Evolutionary conservation across 1,284 basidiomycete genomes (phyloP).

Genomic region (Ganoderma boninense): DNA sequence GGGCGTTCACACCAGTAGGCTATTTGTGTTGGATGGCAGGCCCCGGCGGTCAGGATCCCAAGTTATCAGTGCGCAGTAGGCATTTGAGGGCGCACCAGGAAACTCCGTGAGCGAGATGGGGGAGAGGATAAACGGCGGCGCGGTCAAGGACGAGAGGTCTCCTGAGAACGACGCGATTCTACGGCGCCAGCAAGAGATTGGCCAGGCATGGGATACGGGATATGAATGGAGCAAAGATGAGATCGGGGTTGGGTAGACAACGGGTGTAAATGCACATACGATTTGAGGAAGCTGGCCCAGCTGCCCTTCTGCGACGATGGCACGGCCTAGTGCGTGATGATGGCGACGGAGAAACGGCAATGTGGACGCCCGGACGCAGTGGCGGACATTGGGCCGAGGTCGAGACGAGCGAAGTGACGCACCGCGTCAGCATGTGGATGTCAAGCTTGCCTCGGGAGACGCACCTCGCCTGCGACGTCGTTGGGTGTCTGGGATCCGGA

Average conservation of each 20-base stretch:
- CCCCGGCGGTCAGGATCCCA: constrained; percentile 16
- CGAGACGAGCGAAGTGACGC: constrained; percentile 30
- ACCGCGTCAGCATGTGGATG: constrained; percentile 20
- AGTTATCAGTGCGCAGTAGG: background rate
- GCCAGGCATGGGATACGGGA: background rate
- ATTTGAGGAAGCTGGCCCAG: constrained; percentile 86
- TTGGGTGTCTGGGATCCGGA: constrained; percentile 30
- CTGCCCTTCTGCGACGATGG: constrained; percentile 76
- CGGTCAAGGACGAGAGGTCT: constrained; percentile 93
- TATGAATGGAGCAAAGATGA: constrained; percentile 8
- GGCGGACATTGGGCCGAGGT: constrained; percentile 19
- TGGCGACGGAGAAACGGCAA: background rate
- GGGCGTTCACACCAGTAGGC: constrained; percentile 96
- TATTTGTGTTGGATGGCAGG: constrained; percentile 36
- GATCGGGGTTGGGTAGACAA: constrained; percentile 4
- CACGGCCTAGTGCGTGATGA: constrained; percentile 58
- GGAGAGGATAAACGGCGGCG: constrained; percentile 93
- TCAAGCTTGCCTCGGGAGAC: constrained; percentile 11
- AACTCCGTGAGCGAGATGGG: constrained; percentile 89
- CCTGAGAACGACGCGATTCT: constrained; percentile 89
- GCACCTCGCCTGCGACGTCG: constrained; percentile 33
- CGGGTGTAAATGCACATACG: constrained; percentile 54
- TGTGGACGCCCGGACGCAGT: constrained; percentile 7
- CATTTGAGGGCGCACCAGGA: constrained; percentile 63
- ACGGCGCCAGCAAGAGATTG: constrained; percentile 8